A percentile compares a stretch with the other conserved stretches of the same genome.
These are phyloP conservation scores for Eucalyptus pauciflora DNA, from an alignment of 345 rosid genomes.

Conservation along the genomic window DNA sequence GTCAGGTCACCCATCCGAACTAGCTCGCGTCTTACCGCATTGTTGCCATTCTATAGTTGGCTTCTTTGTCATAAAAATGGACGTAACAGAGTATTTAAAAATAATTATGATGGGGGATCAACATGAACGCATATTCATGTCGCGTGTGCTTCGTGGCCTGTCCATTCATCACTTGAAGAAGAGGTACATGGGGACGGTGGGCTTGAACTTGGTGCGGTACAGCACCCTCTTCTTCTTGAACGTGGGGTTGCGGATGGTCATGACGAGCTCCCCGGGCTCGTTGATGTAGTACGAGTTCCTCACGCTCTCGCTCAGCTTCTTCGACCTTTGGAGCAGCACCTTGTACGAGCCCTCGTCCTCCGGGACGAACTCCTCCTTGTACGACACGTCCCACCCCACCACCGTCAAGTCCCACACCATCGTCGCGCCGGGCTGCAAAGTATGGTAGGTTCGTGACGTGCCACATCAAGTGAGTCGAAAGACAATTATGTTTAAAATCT, in stretches of 20 bases:
- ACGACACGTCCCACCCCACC: conserved; percentile 40
- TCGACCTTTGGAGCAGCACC: conserved; percentile 19
- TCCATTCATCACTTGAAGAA: background rate
- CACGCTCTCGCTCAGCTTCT: conserved; percentile 11
- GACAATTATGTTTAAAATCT: background rate
- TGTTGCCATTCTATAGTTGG: background rate
- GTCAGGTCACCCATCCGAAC: background rate
- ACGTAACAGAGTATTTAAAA: background rate
- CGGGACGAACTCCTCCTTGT: conserved; percentile 51
- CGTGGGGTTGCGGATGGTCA: conserved; percentile 21
- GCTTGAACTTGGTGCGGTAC: conserved; percentile 35
- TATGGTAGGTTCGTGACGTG: background rate
- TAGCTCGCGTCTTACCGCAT: background rate
- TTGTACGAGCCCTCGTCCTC: conserved; percentile 54
- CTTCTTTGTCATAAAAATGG: background rate
- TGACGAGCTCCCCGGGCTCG: conserved; percentile 45
- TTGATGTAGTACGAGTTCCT: conserved; percentile 40
- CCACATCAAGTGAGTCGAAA: background rate
- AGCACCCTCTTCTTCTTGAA: conserved; percentile 31
- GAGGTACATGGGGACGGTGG: conserved; percentile 22
- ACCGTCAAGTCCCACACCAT: conserved; percentile 37
- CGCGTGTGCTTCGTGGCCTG: background rate
- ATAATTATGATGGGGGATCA: background rate
- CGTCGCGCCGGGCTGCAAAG: conserved; percentile 27
- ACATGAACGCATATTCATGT: background rate